phyloP scores from a whole-genome alignment of 2,329 filamentous ascomycete genomes.

The Ascochyta rabiei region DNA sequence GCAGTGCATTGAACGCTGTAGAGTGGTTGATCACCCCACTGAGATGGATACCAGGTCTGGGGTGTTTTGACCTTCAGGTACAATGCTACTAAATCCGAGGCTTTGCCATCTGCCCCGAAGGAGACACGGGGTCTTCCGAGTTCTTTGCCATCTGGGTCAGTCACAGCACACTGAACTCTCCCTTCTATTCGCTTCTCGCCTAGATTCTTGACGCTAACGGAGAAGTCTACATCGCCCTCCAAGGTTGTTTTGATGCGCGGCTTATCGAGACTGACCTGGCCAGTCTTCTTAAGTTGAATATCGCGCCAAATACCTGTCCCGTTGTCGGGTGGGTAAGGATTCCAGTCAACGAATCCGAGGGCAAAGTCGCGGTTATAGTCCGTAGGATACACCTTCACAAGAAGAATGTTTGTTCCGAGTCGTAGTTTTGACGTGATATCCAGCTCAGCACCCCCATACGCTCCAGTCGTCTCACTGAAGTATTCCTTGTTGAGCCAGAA shows the following conservation, averaged over 20 bases:
- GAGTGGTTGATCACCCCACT: conserved; percentile 64
- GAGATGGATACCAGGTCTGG: conserved; percentile 66
- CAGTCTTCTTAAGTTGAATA: conserved; percentile 62
- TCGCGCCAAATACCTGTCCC: conserved; percentile 69
- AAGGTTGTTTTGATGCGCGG: conserved; percentile 35
- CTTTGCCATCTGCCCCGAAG: conserved; percentile 16
- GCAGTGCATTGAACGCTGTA: conserved; percentile 49
- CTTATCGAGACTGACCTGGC: conserved; percentile 49
- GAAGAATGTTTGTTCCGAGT: conserved; percentile 56
- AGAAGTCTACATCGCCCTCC: conserved; percentile 26
- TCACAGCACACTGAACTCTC: conserved; percentile 14
- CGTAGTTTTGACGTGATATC: conserved; percentile 57
- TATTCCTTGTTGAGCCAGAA: conserved; percentile 64
- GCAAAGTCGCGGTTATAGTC: conserved; percentile 65
- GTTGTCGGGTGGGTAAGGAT: conserved; percentile 66
- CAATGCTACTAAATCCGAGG: conserved; percentile 51
- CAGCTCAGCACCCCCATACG: conserved; percentile 63
- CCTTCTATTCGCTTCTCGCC: conserved; percentile 1
- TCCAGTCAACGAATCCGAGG: conserved; percentile 67
- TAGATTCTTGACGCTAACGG: conserved; percentile 32
- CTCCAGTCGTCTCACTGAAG: conserved; percentile 59
- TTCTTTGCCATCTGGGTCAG: conserved; percentile 16
- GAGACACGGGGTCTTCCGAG: conserved; percentile 10
- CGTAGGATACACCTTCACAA: conserved; percentile 63
- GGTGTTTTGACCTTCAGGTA: conserved; percentile 51